phyloP scores from a whole-genome alignment of 2,329 filamentous ascomycete genomes.

The Penicillium crustosum region DNA sequence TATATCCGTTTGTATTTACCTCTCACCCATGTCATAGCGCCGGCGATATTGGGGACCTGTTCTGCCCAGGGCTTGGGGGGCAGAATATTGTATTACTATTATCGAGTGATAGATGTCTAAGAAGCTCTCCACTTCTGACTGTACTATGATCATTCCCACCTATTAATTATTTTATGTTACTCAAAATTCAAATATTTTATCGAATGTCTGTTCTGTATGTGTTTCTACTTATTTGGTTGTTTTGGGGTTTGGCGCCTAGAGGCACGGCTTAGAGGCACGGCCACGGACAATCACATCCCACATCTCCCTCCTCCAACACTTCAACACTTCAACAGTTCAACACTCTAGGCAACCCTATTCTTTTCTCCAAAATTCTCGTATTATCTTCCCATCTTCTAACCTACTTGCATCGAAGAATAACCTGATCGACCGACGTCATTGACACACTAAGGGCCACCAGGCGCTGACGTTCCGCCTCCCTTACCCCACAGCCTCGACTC shows the following conservation, averaged over 20 bases:
- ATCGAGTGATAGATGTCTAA: slow-evolving; percentile 19
- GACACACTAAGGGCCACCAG: slow-evolving; percentile 13
- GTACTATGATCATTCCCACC: neutral
- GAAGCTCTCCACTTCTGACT: slow-evolving; percentile 26
- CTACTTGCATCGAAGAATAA: neutral
- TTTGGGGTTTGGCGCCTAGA: slow-evolving; percentile 16
- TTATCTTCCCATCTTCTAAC: neutral
- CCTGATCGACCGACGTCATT: slow-evolving; percentile 23
- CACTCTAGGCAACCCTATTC: slow-evolving; percentile 11
- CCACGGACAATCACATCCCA: slow-evolving; percentile 26
- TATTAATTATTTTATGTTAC: neutral
- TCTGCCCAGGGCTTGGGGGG: slow-evolving; percentile 19
- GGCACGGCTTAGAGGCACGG: neutral
- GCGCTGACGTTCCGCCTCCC: slow-evolving; percentile 21
- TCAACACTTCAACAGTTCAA: neutral
- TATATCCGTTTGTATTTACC: slow-evolving; percentile 35
- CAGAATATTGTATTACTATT: slow-evolving; percentile 25
- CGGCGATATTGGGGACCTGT: slow-evolving; percentile 34
- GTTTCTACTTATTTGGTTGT: neutral
- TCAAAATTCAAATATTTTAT: neutral
- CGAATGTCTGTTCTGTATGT: neutral
- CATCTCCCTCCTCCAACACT: slow-evolving; percentile 9
- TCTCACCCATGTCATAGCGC: slow-evolving; percentile 38
- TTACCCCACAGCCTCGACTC: slow-evolving; percentile 28
- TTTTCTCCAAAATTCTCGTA: slow-evolving; percentile 2